phyloP scores from a whole-genome alignment of 805 yeast species.

The Ogataea angusta region DNA sequence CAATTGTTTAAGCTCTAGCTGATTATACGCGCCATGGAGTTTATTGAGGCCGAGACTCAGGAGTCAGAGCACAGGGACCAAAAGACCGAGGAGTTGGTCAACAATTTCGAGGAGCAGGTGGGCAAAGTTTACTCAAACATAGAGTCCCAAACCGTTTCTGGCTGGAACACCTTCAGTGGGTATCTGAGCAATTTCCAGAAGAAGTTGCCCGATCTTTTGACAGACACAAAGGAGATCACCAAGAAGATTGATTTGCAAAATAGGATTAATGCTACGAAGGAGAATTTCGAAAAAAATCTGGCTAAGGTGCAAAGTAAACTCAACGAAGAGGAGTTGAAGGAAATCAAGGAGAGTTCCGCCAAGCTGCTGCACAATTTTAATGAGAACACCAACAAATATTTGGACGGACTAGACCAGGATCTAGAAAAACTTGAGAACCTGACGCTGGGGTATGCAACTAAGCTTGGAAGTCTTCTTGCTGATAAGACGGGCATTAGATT shows the following conservation, averaged over 20 bases:
- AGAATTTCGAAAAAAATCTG: constrained; percentile 17
- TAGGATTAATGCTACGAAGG: constrained; percentile 17
- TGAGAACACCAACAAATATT: constrained; percentile 53
- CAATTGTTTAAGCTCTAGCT: background rate
- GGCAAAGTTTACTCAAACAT: constrained; percentile 41
- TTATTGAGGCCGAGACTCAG: constrained; percentile 27
- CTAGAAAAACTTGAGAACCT: constrained; percentile 69
- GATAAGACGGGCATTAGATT: constrained; percentile 19
- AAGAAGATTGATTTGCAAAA: constrained; percentile 20
- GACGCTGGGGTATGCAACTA: constrained; percentile 59
- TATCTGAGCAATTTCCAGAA: constrained; percentile 33
- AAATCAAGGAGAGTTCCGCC: constrained; percentile 24
- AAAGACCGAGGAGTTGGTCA: constrained; percentile 56
- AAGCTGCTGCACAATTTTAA: constrained; percentile 28
- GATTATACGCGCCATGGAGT: constrained; percentile 26
- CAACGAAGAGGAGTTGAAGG: constrained; percentile 26
- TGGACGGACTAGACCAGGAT: constrained; percentile 71
- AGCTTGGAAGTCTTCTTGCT: constrained; percentile 53
- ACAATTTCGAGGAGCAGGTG: constrained; percentile 45
- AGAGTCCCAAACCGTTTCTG: constrained; percentile 38
- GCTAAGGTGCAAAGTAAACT: constrained; percentile 14
- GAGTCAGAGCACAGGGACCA: constrained; percentile 31
- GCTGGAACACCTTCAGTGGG: constrained; percentile 36
- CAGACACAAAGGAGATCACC: constrained; percentile 25
- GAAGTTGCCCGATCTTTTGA: constrained; percentile 32